A percentile compares a stretch with the other conserved stretches of the same genome.
Conservation (phyloP, 2,329 filamentous ascomycete species). For the Aspergillus latus region DNA sequence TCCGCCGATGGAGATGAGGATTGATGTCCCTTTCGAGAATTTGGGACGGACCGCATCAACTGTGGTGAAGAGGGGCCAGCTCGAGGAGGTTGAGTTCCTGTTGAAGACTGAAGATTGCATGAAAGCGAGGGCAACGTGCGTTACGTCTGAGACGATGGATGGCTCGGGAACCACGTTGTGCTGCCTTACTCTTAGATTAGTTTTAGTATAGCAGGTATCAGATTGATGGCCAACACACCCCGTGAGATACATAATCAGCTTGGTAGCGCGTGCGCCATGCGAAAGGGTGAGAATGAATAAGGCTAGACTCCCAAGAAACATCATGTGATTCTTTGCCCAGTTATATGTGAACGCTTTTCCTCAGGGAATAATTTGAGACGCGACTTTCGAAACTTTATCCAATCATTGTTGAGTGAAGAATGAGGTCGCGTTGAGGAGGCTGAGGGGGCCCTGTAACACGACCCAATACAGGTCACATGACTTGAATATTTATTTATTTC, state of each 20-base stretch:
- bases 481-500: too few relatives aligned
- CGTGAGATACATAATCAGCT: neutral
- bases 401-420: too few relatives aligned
- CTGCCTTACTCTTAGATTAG: neutral
- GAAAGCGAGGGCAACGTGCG: constrained; percentile 8
- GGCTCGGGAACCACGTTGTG: constrained; percentile 5
- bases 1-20: constrained; percentile 8
- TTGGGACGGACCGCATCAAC: neutral
- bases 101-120: constrained; percentile 6
- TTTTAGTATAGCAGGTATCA: neutral
- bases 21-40: neutral
- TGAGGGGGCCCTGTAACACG: too few relatives aligned
- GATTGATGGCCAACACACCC: neutral
- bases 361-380: too few relatives aligned
- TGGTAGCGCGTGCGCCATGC: neutral
- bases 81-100: neutral
- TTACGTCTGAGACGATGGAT: neutral
- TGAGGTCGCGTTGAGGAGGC: too few relatives aligned
- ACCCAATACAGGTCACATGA: too few relatives aligned
- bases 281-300: neutral
- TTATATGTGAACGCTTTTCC: too few relatives aligned
- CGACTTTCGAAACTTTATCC: too few relatives aligned
- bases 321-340: neutral
- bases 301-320: neutral
- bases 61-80: constrained; percentile 7